phyloP scores from a whole-genome alignment of 768 basidiomycete species.

The Xerocomus spinulosus region DNA sequence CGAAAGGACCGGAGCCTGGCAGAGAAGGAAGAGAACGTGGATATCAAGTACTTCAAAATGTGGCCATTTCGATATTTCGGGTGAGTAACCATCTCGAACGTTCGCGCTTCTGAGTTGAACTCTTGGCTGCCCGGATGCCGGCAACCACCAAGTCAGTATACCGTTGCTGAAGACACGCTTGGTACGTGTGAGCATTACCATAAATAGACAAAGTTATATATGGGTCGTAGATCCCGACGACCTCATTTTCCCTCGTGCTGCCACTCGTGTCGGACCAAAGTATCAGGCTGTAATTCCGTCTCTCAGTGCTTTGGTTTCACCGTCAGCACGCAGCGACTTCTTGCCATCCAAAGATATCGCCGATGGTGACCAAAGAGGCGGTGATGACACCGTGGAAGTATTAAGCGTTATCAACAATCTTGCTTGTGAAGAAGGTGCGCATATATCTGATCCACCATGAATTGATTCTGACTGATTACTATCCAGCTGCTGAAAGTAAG shows the following conservation, averaged over 20 bases:
- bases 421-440: constrained; percentile 63
- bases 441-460: constrained; percentile 14
- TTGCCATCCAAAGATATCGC: background rate
- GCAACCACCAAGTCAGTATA: constrained; percentile 61
- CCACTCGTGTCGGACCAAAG: constrained; percentile 85
- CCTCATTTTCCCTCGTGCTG: constrained; percentile 90
- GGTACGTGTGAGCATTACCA: constrained; percentile 43
- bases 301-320: constrained; percentile 32
- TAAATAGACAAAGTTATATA: constrained; percentile 22
- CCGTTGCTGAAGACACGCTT: constrained; percentile 86
- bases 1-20: constrained; percentile 69
- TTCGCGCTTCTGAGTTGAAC: background rate
- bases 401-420: constrained; percentile 61
- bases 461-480: constrained; percentile 19
- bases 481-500: constrained; percentile 56
- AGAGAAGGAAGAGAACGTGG: constrained; percentile 71
- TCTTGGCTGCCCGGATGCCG: constrained; percentile 11
- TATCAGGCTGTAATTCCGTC: constrained; percentile 66
- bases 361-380: constrained; percentile 54
- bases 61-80: constrained; percentile 98
- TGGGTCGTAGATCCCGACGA: constrained; percentile 81
- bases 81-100: constrained; percentile 42
- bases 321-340: constrained; percentile 26
- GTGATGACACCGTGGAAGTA: constrained; percentile 70
- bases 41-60: constrained; percentile 82